These are phyloP conservation scores for Gigaspora rosea DNA, from an alignment of 192 early-diverging fungal species.

Conservation along the genomic window DNA sequence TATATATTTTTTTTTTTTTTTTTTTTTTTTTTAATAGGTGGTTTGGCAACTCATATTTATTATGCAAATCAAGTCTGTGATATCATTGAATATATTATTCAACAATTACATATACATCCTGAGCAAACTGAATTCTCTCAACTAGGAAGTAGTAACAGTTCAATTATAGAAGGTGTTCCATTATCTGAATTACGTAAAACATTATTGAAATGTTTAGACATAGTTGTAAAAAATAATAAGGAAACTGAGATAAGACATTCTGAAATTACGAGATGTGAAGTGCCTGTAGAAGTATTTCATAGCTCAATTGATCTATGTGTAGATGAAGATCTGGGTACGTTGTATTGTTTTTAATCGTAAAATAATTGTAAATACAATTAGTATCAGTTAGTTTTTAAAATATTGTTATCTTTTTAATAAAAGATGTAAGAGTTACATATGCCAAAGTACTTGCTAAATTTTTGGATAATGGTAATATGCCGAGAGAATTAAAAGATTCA, in stretches of 20 bases:
- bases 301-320: constrained; percentile 40
- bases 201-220: constrained; percentile 49
- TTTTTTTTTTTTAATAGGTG: constrained; percentile 34
- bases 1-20: too few relatives aligned
- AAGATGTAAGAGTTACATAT: constrained; percentile 42
- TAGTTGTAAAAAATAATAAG: constrained; percentile 46
- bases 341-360: not conserved
- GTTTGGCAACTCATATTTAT: constrained; percentile 56
- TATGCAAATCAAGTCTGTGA: constrained; percentile 59
- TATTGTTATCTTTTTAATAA: constrained; percentile 18
- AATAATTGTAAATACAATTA: not conserved
- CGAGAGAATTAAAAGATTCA: constrained; percentile 7
- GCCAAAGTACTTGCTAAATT: constrained; percentile 43
- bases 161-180: constrained; percentile 46
- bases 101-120: constrained; percentile 40
- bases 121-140: not conserved
- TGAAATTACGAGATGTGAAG: constrained; percentile 36
- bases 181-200: constrained; percentile 42
- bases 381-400: not conserved
- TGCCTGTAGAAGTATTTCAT: constrained; percentile 44
- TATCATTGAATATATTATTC: constrained; percentile 54
- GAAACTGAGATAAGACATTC: constrained; percentile 38
- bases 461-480: constrained; percentile 37
- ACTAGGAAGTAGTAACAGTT: not conserved
- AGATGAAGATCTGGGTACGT: constrained; percentile 35